Evolutionary conservation across 176 grass and related monocot species (phyloP).

Genomic region (Saccharum spontaneum): DNA sequence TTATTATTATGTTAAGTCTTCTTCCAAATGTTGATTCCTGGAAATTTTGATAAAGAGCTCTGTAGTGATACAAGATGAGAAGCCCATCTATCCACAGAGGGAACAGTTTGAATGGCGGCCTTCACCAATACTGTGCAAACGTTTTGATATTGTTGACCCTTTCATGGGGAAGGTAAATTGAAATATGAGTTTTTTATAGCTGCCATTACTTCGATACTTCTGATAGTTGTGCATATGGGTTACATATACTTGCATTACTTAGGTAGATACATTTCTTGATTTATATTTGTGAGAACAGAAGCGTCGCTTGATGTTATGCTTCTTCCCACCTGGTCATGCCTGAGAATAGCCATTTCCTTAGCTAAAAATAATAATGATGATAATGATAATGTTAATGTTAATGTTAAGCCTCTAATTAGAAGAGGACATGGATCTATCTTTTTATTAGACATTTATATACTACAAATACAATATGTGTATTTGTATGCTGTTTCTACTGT

Average conservation of each 20-base stretch:
- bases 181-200: background rate
- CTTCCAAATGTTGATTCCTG: conserved; percentile 33
- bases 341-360: background rate
- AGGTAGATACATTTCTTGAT: background rate
- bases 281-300: background rate
- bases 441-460: background rate
- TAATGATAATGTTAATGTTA: background rate
- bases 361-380: background rate
- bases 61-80: conserved; percentile 47
- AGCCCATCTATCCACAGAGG: conserved; percentile 53
- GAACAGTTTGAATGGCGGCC: conserved; percentile 89
- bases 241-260: background rate
- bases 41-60: conserved; percentile 46
- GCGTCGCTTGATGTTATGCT: background rate
- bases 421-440: conserved; percentile 8
- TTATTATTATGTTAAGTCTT: conserved; percentile 3
- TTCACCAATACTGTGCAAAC: conserved; percentile 86
- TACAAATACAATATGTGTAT: background rate
- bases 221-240: background rate
- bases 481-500: conserved; percentile 1
- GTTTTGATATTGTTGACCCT: conserved; percentile 93
- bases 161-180: conserved; percentile 92
- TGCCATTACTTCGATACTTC: background rate
- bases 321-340: background rate
- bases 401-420: background rate